A percentile compares a stretch with the other conserved stretches of the same genome.
Evolutionary conservation across 306 rosid species (phyloP).

Genomic region (Senna tora): DNA sequence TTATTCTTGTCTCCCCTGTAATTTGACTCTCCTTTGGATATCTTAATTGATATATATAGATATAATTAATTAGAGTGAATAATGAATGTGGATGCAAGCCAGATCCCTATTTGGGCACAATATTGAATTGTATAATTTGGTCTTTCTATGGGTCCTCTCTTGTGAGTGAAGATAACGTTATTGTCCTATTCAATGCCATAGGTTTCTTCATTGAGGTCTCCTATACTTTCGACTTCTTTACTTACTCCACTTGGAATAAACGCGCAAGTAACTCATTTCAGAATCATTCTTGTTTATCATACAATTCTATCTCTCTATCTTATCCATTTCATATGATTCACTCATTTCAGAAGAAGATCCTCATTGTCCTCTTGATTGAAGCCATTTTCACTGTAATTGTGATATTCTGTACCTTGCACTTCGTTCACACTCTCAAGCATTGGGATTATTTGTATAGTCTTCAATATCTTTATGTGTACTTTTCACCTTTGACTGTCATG

Average conservation of each 20-base stretch:
- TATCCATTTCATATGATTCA: too few relatives aligned
- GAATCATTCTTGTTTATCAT: too few relatives aligned
- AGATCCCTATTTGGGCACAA: slow-evolving; percentile 74
- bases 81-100: slow-evolving; percentile 48
- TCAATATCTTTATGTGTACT: slow-evolving; percentile 79
- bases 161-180: slow-evolving; percentile 55
- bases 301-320: too few relatives aligned
- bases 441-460: slow-evolving; percentile 60
- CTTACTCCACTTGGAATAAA: slow-evolving; percentile 48
- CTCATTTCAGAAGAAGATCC: slow-evolving; percentile 57
- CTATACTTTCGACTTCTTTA: slow-evolving; percentile 48
- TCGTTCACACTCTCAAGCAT: slow-evolving; percentile 39
- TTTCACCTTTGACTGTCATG: slow-evolving; percentile 85
- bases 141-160: slow-evolving; percentile 67
- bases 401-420: slow-evolving; percentile 33
- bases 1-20: slow-evolving; percentile 84
- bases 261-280: slow-evolving; percentile 47
- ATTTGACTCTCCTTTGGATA: slow-evolving; percentile 22
- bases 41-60: background rate
- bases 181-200: slow-evolving; percentile 64
- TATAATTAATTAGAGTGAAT: background rate
- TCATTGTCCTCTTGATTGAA: slow-evolving; percentile 46
- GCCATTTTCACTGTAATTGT: slow-evolving; percentile 37
- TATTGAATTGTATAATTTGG: slow-evolving; percentile 78
- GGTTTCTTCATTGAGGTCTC: slow-evolving; percentile 57